phyloP scores from a whole-genome alignment of 2,329 filamentous ascomycete species.

The Fusarium caatingaense region DNA sequence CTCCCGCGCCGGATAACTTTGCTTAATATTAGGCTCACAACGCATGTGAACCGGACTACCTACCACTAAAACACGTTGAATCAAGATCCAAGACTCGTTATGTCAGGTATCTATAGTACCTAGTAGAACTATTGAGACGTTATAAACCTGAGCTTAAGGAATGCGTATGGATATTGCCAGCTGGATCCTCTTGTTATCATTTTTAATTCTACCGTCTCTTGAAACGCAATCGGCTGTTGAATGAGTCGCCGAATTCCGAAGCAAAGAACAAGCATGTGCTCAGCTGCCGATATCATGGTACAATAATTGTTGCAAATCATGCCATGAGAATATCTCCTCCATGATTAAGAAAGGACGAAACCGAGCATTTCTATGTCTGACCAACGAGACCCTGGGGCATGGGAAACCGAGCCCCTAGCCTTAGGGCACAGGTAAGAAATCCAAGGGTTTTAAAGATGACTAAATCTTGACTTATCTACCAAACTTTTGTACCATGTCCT shows the following conservation, averaged over 20 bases:
- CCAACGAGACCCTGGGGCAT: not conserved
- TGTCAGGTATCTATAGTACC: not conserved
- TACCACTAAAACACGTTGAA: not conserved
- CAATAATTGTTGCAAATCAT: not conserved
- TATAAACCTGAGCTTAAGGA: not conserved
- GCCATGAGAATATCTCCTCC: not conserved
- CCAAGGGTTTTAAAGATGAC: not conserved
- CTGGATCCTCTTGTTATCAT: not conserved
- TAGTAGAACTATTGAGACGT: not conserved
- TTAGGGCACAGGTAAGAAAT: not conserved
- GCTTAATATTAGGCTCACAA: not conserved
- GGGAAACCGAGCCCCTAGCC: not conserved
- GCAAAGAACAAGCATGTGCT: not conserved
- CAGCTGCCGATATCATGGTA: not conserved
- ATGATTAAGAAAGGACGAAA: not conserved
- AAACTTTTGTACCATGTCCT: not conserved
- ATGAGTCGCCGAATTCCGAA: not conserved
- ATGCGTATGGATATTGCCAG: not conserved
- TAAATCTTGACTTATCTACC: not conserved
- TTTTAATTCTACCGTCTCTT: not conserved
- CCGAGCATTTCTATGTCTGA: not conserved
- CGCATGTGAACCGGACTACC: not conserved
- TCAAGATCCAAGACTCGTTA: not conserved
- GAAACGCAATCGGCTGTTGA: not conserved
- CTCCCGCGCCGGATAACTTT: not conserved